phyloP scores from a whole-genome alignment of 345 rosid genomes.

The Rhodamnia argentea region DNA sequence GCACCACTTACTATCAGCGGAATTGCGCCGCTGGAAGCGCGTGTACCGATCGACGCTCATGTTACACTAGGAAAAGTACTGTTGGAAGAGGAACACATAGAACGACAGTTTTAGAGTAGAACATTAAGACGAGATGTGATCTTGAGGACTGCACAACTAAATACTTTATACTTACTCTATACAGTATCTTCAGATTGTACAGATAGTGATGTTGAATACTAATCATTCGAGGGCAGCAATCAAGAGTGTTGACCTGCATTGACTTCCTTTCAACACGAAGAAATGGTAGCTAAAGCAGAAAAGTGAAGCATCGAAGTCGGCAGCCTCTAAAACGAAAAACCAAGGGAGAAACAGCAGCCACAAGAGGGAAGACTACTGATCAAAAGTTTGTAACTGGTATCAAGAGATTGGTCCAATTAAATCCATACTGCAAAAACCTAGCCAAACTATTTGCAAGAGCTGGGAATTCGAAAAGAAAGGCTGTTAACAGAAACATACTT shows the following conservation, averaged over 20 bases:
- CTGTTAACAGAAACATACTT: too few relatives aligned
- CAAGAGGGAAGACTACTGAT: not conserved
- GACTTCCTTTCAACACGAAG: not conserved
- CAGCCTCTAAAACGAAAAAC: not conserved
- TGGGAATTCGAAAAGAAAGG: not conserved
- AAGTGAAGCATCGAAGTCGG: not conserved
- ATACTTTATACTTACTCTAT: too few relatives aligned
- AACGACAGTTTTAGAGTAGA: not conserved
- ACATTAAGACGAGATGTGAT: not conserved
- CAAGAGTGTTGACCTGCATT: too few relatives aligned
- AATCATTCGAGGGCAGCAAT: not conserved
- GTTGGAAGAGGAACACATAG: not conserved
- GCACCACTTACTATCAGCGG: too few relatives aligned
- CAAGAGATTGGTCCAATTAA: not conserved
- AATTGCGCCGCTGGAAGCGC: too few relatives aligned
- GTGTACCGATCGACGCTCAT: too few relatives aligned
- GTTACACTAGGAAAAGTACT: too few relatives aligned
- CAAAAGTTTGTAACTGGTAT: not conserved
- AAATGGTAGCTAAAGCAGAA: not conserved
- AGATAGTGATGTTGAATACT: not conserved
- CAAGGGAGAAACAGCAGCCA: not conserved
- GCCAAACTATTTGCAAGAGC: not conserved
- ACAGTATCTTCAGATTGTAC: not conserved
- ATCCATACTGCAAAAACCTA: not conserved
- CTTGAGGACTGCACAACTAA: not conserved